A percentile compares a stretch with the other conserved stretches of the same genome.
Conservation (phyloP, 1,284 basidiomycete species). For the Ustilago tritici region DNA sequence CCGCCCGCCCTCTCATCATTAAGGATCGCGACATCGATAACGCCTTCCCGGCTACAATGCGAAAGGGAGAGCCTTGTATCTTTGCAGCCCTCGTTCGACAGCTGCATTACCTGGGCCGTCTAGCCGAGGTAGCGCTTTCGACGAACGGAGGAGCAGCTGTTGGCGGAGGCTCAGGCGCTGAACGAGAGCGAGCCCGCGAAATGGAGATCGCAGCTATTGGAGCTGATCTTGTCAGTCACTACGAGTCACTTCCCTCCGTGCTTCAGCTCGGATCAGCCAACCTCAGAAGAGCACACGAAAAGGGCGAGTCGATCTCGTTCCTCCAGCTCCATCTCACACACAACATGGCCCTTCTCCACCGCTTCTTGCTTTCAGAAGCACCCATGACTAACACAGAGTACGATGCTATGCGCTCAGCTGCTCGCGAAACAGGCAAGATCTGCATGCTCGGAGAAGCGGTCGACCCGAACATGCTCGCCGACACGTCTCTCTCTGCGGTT, state of each 20-base stretch:
- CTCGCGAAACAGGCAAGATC: slow-evolving; percentile 34
- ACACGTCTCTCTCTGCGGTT: slow-evolving; percentile 28
- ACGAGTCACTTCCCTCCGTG: slow-evolving; percentile 34
- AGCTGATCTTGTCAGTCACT: slow-evolving; percentile 33
- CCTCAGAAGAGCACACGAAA: slow-evolving; percentile 23
- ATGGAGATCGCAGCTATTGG: slow-evolving; percentile 31
- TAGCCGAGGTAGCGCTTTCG: slow-evolving; percentile 22
- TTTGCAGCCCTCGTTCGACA: slow-evolving; percentile 48
- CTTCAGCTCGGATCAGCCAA: slow-evolving; percentile 32
- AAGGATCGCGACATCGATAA: slow-evolving; percentile 46
- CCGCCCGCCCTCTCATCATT: slow-evolving; percentile 33
- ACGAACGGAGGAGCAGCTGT: not conserved
- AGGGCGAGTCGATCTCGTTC: slow-evolving; percentile 33
- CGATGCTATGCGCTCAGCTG: slow-evolving; percentile 37
- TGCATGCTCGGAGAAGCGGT: slow-evolving; percentile 29
- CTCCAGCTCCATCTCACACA: slow-evolving; percentile 47
- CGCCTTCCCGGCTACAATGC: slow-evolving; percentile 27
- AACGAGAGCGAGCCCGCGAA: slow-evolving; percentile 22
- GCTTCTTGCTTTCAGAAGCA: slow-evolving; percentile 23
- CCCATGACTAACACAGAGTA: slow-evolving; percentile 26
- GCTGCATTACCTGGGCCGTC: slow-evolving; percentile 37
- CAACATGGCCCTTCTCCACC: slow-evolving; percentile 33
- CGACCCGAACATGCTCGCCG: slow-evolving; percentile 25
- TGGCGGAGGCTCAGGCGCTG: not conserved
- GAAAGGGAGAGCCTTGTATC: slow-evolving; percentile 39